Evolutionary conservation across 306 rosid species (phyloP).

Genomic region (Gillenia trifoliata): DNA sequence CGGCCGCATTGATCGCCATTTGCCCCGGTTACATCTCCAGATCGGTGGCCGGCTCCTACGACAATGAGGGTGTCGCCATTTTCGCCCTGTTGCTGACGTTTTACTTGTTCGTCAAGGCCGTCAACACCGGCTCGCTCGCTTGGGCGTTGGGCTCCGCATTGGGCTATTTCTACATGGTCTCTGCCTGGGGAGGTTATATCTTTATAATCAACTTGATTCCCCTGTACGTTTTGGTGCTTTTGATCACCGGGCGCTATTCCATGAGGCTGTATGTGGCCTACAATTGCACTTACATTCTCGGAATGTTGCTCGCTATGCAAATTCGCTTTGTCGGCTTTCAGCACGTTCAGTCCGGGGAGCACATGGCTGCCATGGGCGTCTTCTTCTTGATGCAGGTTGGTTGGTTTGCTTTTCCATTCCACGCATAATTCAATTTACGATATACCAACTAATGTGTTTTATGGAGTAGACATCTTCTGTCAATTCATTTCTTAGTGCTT

Average conservation of each 20-base stretch:
- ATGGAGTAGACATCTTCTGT: not conserved
- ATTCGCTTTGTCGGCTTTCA: constrained; percentile 98
- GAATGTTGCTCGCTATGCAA: constrained; percentile 94
- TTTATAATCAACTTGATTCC: constrained; percentile 21
- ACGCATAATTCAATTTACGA: not conserved
- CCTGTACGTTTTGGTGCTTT: constrained; percentile 55
- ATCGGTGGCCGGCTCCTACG: constrained; percentile 95
- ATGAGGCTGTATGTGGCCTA: constrained; percentile 90
- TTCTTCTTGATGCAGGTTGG: constrained; percentile 99
- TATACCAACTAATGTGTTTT: not conserved
- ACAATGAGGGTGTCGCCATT: constrained; percentile 97
- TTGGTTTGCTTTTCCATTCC: constrained; percentile 8
- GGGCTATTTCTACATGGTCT: constrained; percentile 96
- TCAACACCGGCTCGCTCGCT: constrained; percentile 84
- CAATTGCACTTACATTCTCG: constrained; percentile 58
- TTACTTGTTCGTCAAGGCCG: constrained; percentile 91
- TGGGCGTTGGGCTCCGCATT: constrained; percentile 92
- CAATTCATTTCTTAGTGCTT: not conserved
- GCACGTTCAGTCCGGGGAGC: constrained; percentile 97
- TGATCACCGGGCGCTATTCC: constrained; percentile 84
- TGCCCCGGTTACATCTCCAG: constrained; percentile 96
- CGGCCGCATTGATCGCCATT: constrained; percentile 86
- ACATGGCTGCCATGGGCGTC: constrained; percentile 99
- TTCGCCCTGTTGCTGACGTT: constrained; percentile 76
- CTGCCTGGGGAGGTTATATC: constrained; percentile 99